These are phyloP conservation scores for Fusarium sp. DNA, from an alignment of 2,329 filamentous ascomycete genomes.

Conservation along the genomic window DNA sequence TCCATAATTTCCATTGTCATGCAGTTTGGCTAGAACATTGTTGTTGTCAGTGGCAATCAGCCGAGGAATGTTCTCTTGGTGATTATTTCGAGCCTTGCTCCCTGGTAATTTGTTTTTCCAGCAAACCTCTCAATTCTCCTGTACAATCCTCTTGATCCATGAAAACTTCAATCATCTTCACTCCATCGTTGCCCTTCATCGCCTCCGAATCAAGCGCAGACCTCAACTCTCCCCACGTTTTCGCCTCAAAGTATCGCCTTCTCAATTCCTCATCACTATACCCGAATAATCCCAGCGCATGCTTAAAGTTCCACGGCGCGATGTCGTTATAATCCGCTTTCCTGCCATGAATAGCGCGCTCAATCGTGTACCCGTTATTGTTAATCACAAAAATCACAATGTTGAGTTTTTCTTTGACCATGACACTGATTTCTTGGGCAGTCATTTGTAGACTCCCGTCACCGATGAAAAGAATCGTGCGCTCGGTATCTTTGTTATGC, in stretches of 20 bases:
- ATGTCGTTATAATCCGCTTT: slow-evolving; percentile 19
- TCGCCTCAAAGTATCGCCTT: background rate
- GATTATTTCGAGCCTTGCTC: background rate
- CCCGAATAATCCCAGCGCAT: slow-evolving; percentile 13
- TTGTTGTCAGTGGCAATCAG: background rate
- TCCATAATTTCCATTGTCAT: background rate
- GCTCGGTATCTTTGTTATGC: background rate
- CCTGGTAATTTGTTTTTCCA: background rate
- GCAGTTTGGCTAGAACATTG: background rate
- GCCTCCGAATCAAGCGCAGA: background rate
- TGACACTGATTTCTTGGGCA: slow-evolving; percentile 17
- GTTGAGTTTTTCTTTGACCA: slow-evolving; percentile 17
- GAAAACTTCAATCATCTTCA: slow-evolving; percentile 13
- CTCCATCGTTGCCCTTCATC: background rate
- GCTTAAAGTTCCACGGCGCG: slow-evolving; percentile 11
- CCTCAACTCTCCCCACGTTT: slow-evolving; percentile 1
- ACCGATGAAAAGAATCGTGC: slow-evolving; percentile 15
- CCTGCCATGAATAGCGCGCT: slow-evolving; percentile 16
- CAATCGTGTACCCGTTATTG: slow-evolving; percentile 21
- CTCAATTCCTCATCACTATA: background rate
- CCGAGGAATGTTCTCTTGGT: background rate
- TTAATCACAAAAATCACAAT: slow-evolving; percentile 19
- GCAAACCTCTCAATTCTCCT: background rate
- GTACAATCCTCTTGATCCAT: slow-evolving; percentile 23
- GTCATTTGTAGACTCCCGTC: slow-evolving; percentile 21